Evolutionary conservation across 2,329 filamentous ascomycete species (phyloP), one percentile per base, ranked within the genome.

Genomic region (Phialophora expanda): DNA sequence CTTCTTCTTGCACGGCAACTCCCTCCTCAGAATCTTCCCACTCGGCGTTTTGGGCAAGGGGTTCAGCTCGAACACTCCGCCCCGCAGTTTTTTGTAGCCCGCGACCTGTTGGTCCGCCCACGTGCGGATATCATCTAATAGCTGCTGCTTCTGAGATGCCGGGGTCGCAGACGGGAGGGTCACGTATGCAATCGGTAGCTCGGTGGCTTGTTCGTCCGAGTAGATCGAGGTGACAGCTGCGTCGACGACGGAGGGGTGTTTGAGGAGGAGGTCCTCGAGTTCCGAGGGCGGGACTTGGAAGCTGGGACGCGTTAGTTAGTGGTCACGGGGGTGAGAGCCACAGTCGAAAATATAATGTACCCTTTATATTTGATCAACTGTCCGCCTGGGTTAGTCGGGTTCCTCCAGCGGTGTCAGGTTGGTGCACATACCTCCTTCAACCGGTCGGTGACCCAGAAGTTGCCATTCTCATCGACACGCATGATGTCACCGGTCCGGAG

Each of bases 361-460:
- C 81, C 81, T 68, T 82, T 82, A 58, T 81, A 81, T 66, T 82
- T 82, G 69, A 82, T 82, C 7, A 82, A 72, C 64, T 75, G 41
- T n/a, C 28, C 12, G 17, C 4, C 30, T 7, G 28, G 54, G 59
- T 38, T 20, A 50, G 30, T 22, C 30, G 17, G 38, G 17, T 51
- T 12, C 20, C 14, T 51, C 11, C 24, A 51, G 22, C 46, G 20
- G 22, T 26, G 48, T n/a, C 9, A 12, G 17, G 14, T 9, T n/a
- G 17, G 28, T 20, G 22, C 8, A 59, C 54, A 32, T 56, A 66
- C 65, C 65, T 82, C 82, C 80, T 91, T 92, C 32, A 92, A 82
- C 8, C 93, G 89, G 75, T 97, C 93, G 0, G 93, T 96, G 75
- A 96, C 93, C 81, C 88, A 96, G 73, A 95, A 91, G 74, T 96